Evolutionary conservation across 208 protist species (phyloP).

Genomic region (Chromosphaera perkinsii): DNA sequence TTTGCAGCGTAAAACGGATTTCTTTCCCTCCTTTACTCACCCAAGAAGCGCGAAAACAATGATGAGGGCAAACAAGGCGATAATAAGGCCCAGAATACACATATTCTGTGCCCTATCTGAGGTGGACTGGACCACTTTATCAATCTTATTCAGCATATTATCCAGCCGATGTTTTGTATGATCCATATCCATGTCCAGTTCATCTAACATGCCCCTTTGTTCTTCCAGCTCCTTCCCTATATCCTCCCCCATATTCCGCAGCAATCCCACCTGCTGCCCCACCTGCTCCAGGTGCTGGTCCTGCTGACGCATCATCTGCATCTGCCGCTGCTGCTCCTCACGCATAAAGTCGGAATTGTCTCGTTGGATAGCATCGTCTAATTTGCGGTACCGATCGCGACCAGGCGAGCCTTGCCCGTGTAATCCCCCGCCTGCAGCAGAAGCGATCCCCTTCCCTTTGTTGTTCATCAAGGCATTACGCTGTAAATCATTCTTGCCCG

Average conservation of each 20-base stretch:
- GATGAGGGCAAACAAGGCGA: not conserved
- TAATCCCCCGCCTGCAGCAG: not conserved
- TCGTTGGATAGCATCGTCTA: not conserved
- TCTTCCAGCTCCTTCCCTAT: constrained; percentile 15
- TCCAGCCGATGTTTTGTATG: not conserved
- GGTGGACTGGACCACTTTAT: not conserved
- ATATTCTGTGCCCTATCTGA: not conserved
- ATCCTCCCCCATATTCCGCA: not conserved
- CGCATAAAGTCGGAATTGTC: not conserved
- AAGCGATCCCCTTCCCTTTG: not conserved
- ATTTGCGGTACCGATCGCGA: too few relatives aligned
- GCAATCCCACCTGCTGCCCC: not conserved
- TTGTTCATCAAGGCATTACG: not conserved
- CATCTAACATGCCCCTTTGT: not conserved
- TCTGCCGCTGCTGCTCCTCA: not conserved
- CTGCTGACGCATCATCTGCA: constrained; percentile 4
- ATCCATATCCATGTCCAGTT: not conserved
- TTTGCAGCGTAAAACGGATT: too few relatives aligned
- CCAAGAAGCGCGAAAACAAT: not conserved
- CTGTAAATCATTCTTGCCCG: not conserved
- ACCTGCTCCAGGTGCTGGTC: constrained; percentile 6
- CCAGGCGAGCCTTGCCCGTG: not conserved
- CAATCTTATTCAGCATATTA: not conserved
- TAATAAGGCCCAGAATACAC: not conserved
- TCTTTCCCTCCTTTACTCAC: too few relatives aligned